phyloP scores from a whole-genome alignment of 257 asterid species.

The Knoxia roxburghii region DNA sequence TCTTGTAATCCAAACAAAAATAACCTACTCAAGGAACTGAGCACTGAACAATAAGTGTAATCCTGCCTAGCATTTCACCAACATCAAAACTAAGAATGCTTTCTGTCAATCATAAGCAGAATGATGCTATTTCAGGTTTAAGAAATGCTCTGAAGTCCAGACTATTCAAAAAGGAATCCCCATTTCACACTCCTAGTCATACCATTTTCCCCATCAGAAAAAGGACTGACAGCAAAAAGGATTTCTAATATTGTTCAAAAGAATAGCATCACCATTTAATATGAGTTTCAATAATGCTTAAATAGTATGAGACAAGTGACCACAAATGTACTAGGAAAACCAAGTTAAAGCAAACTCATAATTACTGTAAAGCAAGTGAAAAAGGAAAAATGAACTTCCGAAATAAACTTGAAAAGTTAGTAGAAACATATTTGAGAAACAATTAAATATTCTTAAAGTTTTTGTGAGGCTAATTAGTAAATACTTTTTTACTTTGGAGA shows the following conservation, averaged over 20 bases:
- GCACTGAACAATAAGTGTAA: background rate
- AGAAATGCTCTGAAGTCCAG: background rate
- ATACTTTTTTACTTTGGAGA: background rate
- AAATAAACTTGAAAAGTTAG: background rate
- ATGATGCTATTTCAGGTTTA: background rate
- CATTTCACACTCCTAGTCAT: background rate
- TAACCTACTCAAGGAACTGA: background rate
- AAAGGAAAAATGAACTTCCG: background rate
- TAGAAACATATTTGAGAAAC: background rate
- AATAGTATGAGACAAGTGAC: background rate
- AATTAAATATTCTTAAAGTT: background rate
- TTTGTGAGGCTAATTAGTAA: background rate
- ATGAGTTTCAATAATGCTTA: background rate
- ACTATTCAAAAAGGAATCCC: background rate
- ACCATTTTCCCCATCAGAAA: background rate
- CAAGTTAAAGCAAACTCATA: background rate
- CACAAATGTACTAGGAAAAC: background rate
- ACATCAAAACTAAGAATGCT: background rate
- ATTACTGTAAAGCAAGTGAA: background rate
- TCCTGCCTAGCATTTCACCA: background rate
- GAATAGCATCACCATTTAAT: background rate
- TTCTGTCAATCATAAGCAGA: background rate
- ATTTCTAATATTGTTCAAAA: background rate
- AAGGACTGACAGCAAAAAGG: background rate
- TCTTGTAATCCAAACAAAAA: background rate